Evolutionary conservation across 2,329 filamentous ascomycete species (phyloP).

Genomic region (Paracamarosporium sp.): DNA sequence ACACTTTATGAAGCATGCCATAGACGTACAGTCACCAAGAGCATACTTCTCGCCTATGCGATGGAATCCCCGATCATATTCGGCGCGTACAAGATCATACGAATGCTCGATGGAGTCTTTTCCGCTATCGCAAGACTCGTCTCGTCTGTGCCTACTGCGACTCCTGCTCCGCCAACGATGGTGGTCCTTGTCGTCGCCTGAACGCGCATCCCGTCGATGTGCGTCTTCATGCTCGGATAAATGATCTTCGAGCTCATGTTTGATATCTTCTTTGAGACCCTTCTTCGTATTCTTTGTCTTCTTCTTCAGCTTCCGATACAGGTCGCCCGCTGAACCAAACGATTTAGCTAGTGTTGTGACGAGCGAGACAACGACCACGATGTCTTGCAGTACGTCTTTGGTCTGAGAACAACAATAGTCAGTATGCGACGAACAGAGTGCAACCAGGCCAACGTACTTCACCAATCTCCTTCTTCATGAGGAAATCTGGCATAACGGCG

Average conservation of each 20-base stretch:
- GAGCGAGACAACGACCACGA: conserved; percentile 38
- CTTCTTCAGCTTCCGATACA: conserved; percentile 39
- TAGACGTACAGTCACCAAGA: conserved; percentile 35
- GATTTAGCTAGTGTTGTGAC: conserved; percentile 35
- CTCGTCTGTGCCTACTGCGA: conserved; percentile 16
- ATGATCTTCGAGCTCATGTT: conserved; percentile 5
- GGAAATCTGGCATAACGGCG: conserved; percentile 4
- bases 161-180: conserved; percentile 17
- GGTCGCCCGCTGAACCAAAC: conserved; percentile 37
- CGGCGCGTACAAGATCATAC: conserved; percentile 29
- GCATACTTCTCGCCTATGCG: conserved; percentile 39
- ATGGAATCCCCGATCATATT: conserved; percentile 38
- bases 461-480: conserved; percentile 7
- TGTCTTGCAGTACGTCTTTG: conserved; percentile 31
- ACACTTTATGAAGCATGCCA: background rate
- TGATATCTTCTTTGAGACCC: conserved; percentile 11
- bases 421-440: background rate
- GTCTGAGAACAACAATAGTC: conserved; percentile 17
- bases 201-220: conserved; percentile 22
- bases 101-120: conserved; percentile 35
- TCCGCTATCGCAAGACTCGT: conserved; percentile 32
- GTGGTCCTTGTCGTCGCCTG: conserved; percentile 13
- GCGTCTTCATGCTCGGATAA: background rate
- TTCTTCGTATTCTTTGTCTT: conserved; percentile 20
- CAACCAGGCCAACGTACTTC: conserved; percentile 1